Percentiles rank a stretch among this genome's conserved stretches.
These are phyloP conservation scores for Periconia macrospinosa DNA, from an alignment of 2,329 filamentous ascomycete genomes.

Conservation along the genomic window DNA sequence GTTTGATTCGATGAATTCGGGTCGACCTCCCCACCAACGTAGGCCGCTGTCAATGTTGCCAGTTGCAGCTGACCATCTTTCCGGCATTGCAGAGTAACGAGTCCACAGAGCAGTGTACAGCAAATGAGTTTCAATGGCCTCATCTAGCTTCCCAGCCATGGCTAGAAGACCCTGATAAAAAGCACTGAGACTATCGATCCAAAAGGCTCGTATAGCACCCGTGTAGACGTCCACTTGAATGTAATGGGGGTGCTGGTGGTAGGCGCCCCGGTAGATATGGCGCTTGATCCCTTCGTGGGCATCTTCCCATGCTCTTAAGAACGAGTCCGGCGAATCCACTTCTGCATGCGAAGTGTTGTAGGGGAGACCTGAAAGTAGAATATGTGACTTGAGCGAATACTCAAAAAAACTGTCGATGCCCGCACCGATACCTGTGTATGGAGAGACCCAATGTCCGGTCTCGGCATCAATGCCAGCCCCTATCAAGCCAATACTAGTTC, in stretches of 20 bases:
- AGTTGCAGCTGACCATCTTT: conserved; percentile 87
- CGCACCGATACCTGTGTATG: conserved; percentile 91
- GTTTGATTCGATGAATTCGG: conserved; percentile 95
- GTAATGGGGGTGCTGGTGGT: conserved; percentile 86
- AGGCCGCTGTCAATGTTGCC: conserved; percentile 83
- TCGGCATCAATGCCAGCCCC: conserved; percentile 93
- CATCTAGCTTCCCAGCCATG: conserved; percentile 84
- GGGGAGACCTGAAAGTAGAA: conserved; percentile 76
- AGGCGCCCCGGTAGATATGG: conserved; percentile 78
- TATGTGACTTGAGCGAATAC: conserved; percentile 92
- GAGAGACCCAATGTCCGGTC: conserved; percentile 82
- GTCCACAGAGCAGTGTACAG: conserved; percentile 94
- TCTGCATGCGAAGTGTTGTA: conserved; percentile 54
- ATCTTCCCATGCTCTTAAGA: conserved; percentile 80
- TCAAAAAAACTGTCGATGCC: conserved; percentile 99
- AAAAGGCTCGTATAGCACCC: conserved; percentile 84
- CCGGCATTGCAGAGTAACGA: conserved; percentile 88
- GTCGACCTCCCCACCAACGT: conserved; percentile 92
- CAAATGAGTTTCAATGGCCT: conserved; percentile 86
- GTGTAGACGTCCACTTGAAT: conserved; percentile 87
- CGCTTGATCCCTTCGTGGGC: conserved; percentile 86
- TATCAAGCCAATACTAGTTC: conserved; percentile 83
- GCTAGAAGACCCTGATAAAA: conserved; percentile 91
- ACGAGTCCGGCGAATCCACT: conserved; percentile 71
- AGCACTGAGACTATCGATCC: conserved; percentile 94